Percentiles rank a stretch among this genome's conserved stretches.
These are phyloP conservation scores for Zea luxurians DNA, from an alignment of 176 grass and related monocot species.

Conservation along the genomic window DNA sequence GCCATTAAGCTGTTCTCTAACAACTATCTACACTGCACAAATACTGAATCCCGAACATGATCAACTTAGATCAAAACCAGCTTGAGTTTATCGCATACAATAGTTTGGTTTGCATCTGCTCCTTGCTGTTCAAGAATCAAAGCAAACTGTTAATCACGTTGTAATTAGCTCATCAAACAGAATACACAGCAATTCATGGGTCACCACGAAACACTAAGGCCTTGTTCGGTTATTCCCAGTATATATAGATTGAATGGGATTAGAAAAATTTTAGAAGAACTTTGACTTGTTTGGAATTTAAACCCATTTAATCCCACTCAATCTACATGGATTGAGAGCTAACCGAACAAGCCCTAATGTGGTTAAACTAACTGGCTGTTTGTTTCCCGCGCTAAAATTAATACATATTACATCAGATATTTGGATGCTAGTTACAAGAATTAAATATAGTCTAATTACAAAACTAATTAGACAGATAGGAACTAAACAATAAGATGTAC, in stretches of 20 bases:
- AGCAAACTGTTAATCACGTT: constrained; percentile 11
- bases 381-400: too few species aligned
- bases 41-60: constrained; percentile 12
- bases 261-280: too few species aligned
- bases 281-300: too few species aligned
- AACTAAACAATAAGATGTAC: too few species aligned
- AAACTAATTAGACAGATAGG: too few species aligned
- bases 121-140: constrained; percentile 65
- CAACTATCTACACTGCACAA: constrained; percentile 53
- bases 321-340: too few species aligned
- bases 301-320: too few species aligned
- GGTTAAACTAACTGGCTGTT: neutral
- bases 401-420: too few species aligned
- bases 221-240: too few species aligned
- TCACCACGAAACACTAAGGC: constrained; percentile 5
- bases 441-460: too few species aligned
- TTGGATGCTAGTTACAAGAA: too few species aligned
- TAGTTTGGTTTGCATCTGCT: constrained; percentile 84
- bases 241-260: too few species aligned
- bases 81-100: constrained; percentile 89
- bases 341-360: neutral
- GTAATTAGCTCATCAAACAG: constrained; percentile 4
- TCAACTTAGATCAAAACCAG: constrained; percentile 96
- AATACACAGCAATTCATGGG: neutral
- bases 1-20: constrained; percentile 39